phyloP scores from a whole-genome alignment of 2,329 filamentous ascomycete genomes.

The Aspergillus pseudoviridinutans region DNA sequence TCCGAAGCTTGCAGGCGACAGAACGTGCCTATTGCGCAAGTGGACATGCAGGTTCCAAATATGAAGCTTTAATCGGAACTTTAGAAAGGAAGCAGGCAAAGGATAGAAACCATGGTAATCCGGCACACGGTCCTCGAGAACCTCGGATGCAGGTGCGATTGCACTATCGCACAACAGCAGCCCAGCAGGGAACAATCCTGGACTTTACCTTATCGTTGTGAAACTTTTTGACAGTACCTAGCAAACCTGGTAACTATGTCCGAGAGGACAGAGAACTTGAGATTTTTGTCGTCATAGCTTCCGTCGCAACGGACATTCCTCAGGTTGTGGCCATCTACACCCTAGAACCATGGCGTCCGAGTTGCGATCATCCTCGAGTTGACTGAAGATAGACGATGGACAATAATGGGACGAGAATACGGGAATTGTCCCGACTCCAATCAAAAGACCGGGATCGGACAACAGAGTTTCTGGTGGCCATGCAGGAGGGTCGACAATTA shows the following conservation, averaged over 20 bases:
- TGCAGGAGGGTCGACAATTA: constrained; percentile 1
- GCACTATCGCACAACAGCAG: neutral
- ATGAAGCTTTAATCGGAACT: neutral
- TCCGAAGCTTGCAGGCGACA: neutral
- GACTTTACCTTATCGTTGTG: neutral
- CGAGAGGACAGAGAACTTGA: neutral
- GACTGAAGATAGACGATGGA: neutral
- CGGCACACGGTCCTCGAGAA: neutral
- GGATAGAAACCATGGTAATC: neutral
- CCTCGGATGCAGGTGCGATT: neutral
- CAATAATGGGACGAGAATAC: neutral
- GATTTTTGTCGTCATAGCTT: neutral
- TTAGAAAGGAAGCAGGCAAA: neutral
- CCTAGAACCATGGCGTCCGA: constrained; percentile 7
- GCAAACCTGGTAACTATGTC: neutral
- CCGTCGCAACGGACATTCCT: too few species aligned
- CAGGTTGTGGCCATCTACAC: neutral
- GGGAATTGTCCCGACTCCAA: neutral
- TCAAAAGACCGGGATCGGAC: constrained; percentile 1
- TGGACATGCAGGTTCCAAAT: neutral
- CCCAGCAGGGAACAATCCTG: neutral
- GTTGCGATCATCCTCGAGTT: constrained; percentile 4
- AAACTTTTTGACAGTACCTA: neutral
- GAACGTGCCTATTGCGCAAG: neutral
- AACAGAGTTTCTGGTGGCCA: constrained; percentile 6